Evolutionary conservation across 805 yeast species (phyloP), one percentile per base, ranked within the genome.

Genomic region (Teunomyces kruisii): DNA sequence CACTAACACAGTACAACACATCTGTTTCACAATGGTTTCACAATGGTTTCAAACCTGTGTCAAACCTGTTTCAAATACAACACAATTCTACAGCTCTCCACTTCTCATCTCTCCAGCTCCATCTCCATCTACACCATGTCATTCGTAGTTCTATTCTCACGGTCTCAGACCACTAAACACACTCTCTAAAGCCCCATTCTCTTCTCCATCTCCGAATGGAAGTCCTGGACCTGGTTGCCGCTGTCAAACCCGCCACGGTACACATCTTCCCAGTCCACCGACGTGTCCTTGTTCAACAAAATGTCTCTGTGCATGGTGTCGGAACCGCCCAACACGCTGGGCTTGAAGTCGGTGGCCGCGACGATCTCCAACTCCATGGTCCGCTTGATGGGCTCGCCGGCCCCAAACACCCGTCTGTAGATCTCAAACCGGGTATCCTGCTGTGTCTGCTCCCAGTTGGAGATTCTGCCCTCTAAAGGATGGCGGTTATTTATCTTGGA

Each of bases 181-280:
- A 9, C 32, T 9, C 30, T 26, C 63, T 64, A 76, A 45, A 80
- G 70, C 39, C 83, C 82, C 68, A 84, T 67, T 45, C 72, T 76
- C 59, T 69, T 78, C 65, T 86, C 94, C 75, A 89, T 75, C 56
- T 84, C 89, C 12, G 81, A 59, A 62, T 88, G 96, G 71, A 89
- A 78, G 57, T 83, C 88, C 48, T 51, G 54, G 22, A 61, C 70
- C 33, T 64, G 59, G 22, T 61, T 52, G 1, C 74, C 74, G 22
- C 62, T 61, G 51, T 71, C 75, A 50, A 72, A 60, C 42, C 79
- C 78, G n/a, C 78, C 85, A 22, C 74, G 73, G 64, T 91, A 91
- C 15, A 92, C 77, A 58, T 94, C 98, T 58, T 94, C 98, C 97
- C 98, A 92, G 56, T 88, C 97, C 33, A 92, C 70, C 12, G 80